Conservation (phyloP, 2,329 filamentous ascomycete genomes). For the Pseudocercospora vitis region DNA sequence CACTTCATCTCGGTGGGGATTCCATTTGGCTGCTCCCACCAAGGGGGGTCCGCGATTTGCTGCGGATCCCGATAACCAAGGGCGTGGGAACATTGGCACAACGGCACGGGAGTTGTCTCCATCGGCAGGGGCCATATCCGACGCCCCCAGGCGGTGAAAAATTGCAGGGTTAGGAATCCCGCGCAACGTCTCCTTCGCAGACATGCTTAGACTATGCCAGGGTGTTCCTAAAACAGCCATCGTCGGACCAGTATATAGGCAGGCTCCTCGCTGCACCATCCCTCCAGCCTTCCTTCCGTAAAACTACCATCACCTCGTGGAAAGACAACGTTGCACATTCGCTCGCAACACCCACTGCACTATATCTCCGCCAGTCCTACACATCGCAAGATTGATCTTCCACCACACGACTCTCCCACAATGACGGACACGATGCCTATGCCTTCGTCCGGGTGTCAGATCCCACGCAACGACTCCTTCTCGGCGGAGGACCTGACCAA, state of each 20-base stretch:
- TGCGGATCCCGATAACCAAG: too few relatives aligned
- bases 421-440: conserved; percentile 40
- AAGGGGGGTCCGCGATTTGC: too few relatives aligned
- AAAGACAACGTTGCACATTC: conserved; percentile 8
- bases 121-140: too few relatives aligned
- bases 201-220: neutral
- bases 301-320: too few relatives aligned
- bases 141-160: too few relatives aligned
- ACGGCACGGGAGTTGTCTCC: conserved; percentile 1
- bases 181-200: neutral
- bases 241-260: conserved; percentile 4
- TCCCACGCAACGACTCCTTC: conserved; percentile 41
- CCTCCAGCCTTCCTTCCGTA: neutral
- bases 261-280: neutral
- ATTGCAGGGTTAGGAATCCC: too few relatives aligned
- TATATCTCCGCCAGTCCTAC: neutral
- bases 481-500: conserved; percentile 37
- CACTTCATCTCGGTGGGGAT: too few relatives aligned
- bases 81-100: neutral
- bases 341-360: neutral
- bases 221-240: conserved; percentile 4
- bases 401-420: conserved; percentile 15
- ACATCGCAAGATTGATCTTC: neutral
- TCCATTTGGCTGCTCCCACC: too few relatives aligned
- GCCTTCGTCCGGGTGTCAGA: conserved; percentile 24